Evolutionary conservation across 352 stramenopile species (phyloP).

Genomic region (Globisporangium spiculum): DNA sequence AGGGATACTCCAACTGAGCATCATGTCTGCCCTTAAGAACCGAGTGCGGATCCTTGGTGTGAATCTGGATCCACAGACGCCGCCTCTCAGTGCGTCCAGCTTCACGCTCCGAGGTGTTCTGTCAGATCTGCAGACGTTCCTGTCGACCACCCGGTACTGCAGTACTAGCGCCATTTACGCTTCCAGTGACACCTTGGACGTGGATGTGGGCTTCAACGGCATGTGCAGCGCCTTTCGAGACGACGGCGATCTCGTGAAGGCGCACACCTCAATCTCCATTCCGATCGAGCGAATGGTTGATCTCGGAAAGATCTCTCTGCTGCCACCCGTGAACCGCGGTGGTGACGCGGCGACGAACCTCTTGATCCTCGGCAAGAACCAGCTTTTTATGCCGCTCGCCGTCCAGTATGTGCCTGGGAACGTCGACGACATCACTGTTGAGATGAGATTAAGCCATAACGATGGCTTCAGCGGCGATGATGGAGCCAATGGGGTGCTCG

Average conservation of each 20-base stretch:
- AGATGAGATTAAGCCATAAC: constrained; percentile 13
- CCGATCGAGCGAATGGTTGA: constrained; percentile 15
- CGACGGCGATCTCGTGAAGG: constrained; percentile 2
- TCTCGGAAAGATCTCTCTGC: constrained; percentile 13
- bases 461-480: constrained; percentile 3
- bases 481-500: constrained; percentile 18
- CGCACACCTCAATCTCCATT: constrained; percentile 18
- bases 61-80: background rate
- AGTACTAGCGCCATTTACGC: constrained; percentile 10
- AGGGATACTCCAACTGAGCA: constrained; percentile 10
- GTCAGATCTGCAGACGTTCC: constrained; percentile 21
- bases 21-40: constrained; percentile 1
- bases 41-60: constrained; percentile 9
- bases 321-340: background rate
- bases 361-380: constrained; percentile 11
- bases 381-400: constrained; percentile 9
- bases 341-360: constrained; percentile 10
- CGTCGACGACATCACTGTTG: constrained; percentile 17
- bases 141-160: constrained; percentile 26
- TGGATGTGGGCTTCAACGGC: constrained; percentile 6
- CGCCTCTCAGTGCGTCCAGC: background rate
- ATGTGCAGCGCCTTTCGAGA: constrained; percentile 14
- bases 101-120: constrained; percentile 20
- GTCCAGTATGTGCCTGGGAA: constrained; percentile 23
- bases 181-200: constrained; percentile 11